A percentile compares a stretch with the other conserved stretches of the same genome.
Conservation (phyloP, 768 basidiomycete genomes). For the Suillus fuscotomentosus region DNA sequence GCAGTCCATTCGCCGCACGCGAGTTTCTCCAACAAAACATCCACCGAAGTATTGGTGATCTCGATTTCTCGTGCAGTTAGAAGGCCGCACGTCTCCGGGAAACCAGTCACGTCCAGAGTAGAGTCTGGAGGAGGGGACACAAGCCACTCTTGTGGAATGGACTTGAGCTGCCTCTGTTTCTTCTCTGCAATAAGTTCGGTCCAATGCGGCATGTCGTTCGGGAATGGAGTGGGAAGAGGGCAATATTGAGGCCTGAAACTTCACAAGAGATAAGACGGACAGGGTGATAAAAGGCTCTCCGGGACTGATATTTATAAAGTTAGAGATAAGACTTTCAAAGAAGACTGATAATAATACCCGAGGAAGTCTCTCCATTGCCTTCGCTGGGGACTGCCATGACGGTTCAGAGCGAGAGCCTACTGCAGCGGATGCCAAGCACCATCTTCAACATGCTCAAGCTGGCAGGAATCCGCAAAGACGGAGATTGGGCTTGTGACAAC, state of each 20-base stretch:
- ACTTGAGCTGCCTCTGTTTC: conserved; percentile 46
- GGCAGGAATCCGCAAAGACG: neutral
- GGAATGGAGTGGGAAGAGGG: neutral
- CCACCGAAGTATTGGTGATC: conserved; percentile 52
- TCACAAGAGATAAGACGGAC: neutral
- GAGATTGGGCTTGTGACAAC: neutral
- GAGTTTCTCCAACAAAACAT: conserved; percentile 51
- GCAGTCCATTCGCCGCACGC: conserved; percentile 56
- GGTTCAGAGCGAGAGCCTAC: neutral
- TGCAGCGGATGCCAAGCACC: neutral
- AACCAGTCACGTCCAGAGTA: conserved; percentile 48
- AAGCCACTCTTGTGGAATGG: conserved; percentile 68
- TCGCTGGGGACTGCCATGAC: neutral
- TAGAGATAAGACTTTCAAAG: neutral
- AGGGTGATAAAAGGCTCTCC: neutral
- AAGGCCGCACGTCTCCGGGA: conserved; percentile 59
- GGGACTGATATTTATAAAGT: neutral
- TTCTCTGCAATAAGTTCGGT: conserved; percentile 54
- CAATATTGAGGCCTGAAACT: neutral
- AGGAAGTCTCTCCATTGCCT: neutral
- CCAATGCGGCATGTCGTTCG: conserved; percentile 37
- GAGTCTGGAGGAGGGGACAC: conserved; percentile 44
- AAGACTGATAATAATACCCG: neutral
- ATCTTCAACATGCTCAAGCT: neutral
- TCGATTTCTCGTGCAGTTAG: conserved; percentile 54